phyloP scores from a whole-genome alignment of 148 eudicot species.

The Oxyria digyna region DNA sequence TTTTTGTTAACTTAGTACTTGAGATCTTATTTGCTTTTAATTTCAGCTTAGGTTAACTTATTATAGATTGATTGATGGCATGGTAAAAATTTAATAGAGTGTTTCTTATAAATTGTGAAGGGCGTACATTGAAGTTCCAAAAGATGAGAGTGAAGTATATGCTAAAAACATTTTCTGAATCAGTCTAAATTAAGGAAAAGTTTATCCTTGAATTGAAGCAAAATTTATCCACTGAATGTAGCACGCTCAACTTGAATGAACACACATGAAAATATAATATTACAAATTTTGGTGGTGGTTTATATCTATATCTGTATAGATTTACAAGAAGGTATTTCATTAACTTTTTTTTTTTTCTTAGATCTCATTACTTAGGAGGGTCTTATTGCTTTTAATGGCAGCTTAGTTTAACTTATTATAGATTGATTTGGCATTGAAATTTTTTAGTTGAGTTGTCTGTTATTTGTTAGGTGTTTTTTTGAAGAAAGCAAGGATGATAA shows the following conservation, averaged over 20 bases:
- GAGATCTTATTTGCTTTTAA: too few relatives aligned
- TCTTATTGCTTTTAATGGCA: background rate
- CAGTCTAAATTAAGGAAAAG: background rate
- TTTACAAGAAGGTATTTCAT: background rate
- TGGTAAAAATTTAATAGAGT: too few relatives aligned
- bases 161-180: background rate
- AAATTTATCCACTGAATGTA: background rate
- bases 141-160: background rate
- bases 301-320: background rate
- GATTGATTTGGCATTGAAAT: background rate
- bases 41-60: too few relatives aligned
- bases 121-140: background rate
- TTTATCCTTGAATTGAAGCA: background rate
- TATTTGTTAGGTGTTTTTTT: conserved; percentile 48
- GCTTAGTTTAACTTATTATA: background rate
- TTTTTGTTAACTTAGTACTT: too few relatives aligned
- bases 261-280: background rate
- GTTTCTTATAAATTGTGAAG: too few relatives aligned
- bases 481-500: conserved; percentile 70
- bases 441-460: conserved; percentile 11
- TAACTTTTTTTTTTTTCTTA: background rate
- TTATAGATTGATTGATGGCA: too few relatives aligned
- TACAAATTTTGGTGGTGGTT: background rate
- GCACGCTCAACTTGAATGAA: background rate
- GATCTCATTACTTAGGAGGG: too few relatives aligned